Percentiles rank a stretch among this genome's conserved stretches.
phyloP scores from a whole-genome alignment of 108 stramenopile species.

The Cyclostephanos tholiformis region DNA sequence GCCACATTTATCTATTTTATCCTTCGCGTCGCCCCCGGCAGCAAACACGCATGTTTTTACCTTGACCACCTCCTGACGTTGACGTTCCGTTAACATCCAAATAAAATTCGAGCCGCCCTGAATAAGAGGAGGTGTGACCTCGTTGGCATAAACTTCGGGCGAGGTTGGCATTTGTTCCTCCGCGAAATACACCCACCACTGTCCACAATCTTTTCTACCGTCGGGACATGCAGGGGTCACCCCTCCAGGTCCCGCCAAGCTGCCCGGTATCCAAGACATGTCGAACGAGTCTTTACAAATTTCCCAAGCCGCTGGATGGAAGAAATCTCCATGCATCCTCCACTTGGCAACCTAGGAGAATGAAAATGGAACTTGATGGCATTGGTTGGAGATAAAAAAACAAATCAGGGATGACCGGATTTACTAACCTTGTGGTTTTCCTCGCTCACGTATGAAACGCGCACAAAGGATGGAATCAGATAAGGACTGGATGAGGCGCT shows the following conservation, averaged over 20 bases:
- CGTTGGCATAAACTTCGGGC: slow-evolving; percentile 87
- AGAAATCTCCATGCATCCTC: slow-evolving; percentile 74
- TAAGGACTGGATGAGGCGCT: slow-evolving; percentile 74
- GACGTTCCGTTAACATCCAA: slow-evolving; percentile 88
- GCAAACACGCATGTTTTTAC: slow-evolving; percentile 62
- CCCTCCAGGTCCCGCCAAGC: slow-evolving; percentile 73
- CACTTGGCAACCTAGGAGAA: slow-evolving; percentile 32
- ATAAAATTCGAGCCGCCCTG: slow-evolving; percentile 85
- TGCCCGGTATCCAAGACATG: slow-evolving; percentile 84
- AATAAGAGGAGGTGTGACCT: slow-evolving; percentile 69
- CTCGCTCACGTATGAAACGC: slow-evolving; percentile 85
- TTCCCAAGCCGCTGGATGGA: slow-evolving; percentile 90
- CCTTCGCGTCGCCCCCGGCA: slow-evolving; percentile 31
- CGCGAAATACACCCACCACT: slow-evolving; percentile 91
- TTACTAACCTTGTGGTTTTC: slow-evolving; percentile 87
- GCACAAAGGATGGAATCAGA: slow-evolving; percentile 85
- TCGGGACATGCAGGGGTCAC: slow-evolving; percentile 67
- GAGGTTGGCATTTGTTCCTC: slow-evolving; percentile 86
- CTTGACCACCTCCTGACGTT: slow-evolving; percentile 76
- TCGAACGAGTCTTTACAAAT: slow-evolving; percentile 89
- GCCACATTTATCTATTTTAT: slow-evolving; percentile 55
- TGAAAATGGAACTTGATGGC: neutral
- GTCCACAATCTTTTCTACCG: slow-evolving; percentile 67
- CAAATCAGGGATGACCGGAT: slow-evolving; percentile 56
- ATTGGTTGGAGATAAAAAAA: neutral